phyloP scores from a whole-genome alignment of 176 grass and related monocot species.

The Oryza meyeriana region DNA sequence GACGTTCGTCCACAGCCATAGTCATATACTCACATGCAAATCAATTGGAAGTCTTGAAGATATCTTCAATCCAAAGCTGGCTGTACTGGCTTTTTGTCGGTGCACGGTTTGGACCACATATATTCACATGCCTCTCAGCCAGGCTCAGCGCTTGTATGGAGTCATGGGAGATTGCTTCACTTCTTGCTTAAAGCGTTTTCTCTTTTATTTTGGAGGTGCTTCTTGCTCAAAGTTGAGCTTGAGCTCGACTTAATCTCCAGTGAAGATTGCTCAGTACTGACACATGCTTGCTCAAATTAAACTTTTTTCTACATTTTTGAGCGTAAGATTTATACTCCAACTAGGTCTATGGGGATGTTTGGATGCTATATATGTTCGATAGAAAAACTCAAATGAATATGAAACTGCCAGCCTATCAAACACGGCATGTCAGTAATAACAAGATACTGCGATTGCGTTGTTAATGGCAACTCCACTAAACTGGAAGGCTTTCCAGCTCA shows the following conservation, averaged over 20 bases:
- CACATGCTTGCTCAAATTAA: background rate
- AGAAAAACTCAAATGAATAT: background rate
- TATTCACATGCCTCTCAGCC: constrained; percentile 1
- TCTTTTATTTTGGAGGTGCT: background rate
- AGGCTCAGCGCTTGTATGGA: background rate
- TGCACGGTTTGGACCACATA: constrained; percentile 14
- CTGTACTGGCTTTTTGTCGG: constrained; percentile 2
- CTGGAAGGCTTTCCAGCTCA: background rate
- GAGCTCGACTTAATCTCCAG: background rate
- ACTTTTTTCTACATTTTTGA: background rate
- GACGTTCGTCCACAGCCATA: background rate
- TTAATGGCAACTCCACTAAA: background rate
- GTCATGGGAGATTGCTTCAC: background rate
- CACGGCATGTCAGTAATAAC: background rate
- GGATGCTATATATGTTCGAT: background rate
- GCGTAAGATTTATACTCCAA: background rate
- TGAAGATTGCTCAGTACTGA: background rate
- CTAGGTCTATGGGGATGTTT: too few species aligned
- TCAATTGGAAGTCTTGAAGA: background rate
- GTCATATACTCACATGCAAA: constrained; percentile 43
- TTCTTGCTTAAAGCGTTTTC: background rate
- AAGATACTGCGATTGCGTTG: background rate
- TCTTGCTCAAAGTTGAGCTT: background rate
- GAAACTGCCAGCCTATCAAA: background rate
- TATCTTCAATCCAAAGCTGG: constrained; percentile 25